A percentile compares a stretch with the other conserved stretches of the same genome.
Evolutionary conservation across 257 asterid genomes (phyloP).

Genomic region (Gentiana macrophylla): DNA sequence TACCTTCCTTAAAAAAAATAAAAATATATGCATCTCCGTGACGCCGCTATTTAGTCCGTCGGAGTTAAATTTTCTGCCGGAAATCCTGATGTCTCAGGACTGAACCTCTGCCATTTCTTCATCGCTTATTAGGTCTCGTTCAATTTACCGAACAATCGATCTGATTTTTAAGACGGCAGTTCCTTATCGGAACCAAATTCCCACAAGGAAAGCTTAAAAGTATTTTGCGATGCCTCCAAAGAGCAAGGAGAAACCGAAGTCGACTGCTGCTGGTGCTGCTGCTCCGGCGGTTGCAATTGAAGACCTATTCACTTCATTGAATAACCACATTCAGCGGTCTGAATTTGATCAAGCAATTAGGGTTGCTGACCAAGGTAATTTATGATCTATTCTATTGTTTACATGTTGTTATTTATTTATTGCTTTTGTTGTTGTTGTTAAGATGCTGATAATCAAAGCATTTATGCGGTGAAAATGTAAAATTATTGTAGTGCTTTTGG

Average conservation of each 20-base stretch:
- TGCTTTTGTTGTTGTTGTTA: not conserved
- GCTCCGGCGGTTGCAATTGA: conserved; percentile 47
- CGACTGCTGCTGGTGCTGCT: conserved; percentile 28
- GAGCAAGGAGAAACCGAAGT: conserved; percentile 28
- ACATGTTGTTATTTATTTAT: too few species aligned
- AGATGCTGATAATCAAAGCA: not conserved
- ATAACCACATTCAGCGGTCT: conserved; percentile 63
- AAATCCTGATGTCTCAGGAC: too few species aligned
- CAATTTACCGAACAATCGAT: too few species aligned
- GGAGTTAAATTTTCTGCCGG: too few species aligned
- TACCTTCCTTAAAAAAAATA: too few species aligned
- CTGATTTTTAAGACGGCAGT: too few species aligned
- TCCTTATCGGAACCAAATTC: too few species aligned
- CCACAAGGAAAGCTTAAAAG: too few species aligned
- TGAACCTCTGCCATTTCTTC: too few species aligned
- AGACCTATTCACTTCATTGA: conserved; percentile 76
- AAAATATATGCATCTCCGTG: too few species aligned
- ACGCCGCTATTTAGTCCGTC: too few species aligned
- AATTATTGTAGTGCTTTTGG: conserved; percentile 41
- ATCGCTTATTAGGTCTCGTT: too few species aligned
- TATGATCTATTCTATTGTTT: not conserved
- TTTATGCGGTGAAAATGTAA: not conserved
- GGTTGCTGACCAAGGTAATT: conserved; percentile 69
- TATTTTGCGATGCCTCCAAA: conserved; percentile 63
- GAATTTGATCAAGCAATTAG: conserved; percentile 58